Evolutionary conservation across 495 filamentous ascomycete genomes (phyloP).

Genomic region (Penicillium daleae): DNA sequence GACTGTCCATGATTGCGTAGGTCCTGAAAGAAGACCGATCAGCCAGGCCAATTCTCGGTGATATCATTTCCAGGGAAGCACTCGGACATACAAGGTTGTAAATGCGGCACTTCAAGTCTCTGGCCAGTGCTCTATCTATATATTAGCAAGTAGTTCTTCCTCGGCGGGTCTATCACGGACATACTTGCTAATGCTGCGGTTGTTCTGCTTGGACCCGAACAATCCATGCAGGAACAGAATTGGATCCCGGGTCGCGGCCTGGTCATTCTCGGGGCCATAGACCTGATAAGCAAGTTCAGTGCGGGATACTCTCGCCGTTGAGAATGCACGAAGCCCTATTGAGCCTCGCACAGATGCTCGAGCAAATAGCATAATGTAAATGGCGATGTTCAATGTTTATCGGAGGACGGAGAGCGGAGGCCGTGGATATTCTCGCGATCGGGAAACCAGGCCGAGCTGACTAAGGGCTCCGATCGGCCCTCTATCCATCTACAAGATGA

Average conservation of each 20-base stretch:
- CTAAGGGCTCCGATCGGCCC: constrained; percentile 10
- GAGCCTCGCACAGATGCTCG: constrained; percentile 24
- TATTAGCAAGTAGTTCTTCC: constrained; percentile 16
- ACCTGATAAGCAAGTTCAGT: constrained; percentile 48
- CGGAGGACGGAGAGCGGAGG: constrained; percentile 9
- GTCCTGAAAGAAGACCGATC: constrained; percentile 59
- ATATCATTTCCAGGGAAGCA: neutral
- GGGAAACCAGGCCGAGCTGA: constrained; percentile 21
- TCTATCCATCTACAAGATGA: neutral
- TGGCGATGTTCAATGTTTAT: neutral
- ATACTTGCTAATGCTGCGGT: constrained; percentile 95
- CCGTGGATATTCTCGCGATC: constrained; percentile 9
- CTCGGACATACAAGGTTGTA: constrained; percentile 73
- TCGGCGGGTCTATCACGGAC: constrained; percentile 24
- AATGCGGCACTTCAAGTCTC: constrained; percentile 77
- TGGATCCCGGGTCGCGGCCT: constrained; percentile 52
- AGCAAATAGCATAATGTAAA: constrained; percentile 25
- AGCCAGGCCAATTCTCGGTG: neutral
- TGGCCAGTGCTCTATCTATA: constrained; percentile 69
- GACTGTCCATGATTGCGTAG: constrained; percentile 94
- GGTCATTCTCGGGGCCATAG: constrained; percentile 43
- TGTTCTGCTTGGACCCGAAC: constrained; percentile 96
- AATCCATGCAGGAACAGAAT: constrained; percentile 92
- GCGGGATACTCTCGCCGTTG: constrained; percentile 34
- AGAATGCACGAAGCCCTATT: constrained; percentile 39